Conservation (phyloP, 352 stramenopile genomes). For the Phytopythium aichiense region DNA sequence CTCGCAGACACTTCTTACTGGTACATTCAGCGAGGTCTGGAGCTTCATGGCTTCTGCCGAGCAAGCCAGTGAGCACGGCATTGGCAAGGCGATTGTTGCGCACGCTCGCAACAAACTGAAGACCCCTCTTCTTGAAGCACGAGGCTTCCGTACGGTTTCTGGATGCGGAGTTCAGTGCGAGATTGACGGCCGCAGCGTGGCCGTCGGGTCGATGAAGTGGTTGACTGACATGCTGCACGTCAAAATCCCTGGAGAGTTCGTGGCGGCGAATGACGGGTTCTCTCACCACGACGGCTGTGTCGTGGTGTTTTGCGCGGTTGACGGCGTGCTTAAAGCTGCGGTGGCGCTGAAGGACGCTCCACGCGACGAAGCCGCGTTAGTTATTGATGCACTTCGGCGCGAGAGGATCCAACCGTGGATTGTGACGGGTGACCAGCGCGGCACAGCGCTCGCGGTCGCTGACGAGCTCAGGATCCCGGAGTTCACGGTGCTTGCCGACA, state of each 20-base stretch:
- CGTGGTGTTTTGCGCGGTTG: constrained; percentile 53
- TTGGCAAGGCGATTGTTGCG: constrained; percentile 48
- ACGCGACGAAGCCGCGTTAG: constrained; percentile 44
- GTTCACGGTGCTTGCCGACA: constrained; percentile 55
- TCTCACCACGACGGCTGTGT: constrained; percentile 46
- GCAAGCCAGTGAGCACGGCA: constrained; percentile 58
- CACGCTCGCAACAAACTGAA: constrained; percentile 25
- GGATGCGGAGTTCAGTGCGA: constrained; percentile 54
- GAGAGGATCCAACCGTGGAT: constrained; percentile 69
- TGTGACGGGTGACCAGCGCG: constrained; percentile 68
- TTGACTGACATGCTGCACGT: constrained; percentile 49
- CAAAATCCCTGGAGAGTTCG: constrained; percentile 35
- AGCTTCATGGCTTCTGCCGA: constrained; percentile 45
- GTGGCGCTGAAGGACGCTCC: constrained; percentile 50
- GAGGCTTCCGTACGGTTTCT: constrained; percentile 45
- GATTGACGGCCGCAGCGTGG: constrained; percentile 28
- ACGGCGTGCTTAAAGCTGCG: constrained; percentile 44
- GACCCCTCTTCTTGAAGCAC: constrained; percentile 15
- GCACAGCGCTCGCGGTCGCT: constrained; percentile 53
- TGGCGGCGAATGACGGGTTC: constrained; percentile 37
- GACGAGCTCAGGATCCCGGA: constrained; percentile 43
- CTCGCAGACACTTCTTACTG: constrained; percentile 10
- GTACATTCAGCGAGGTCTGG: constrained; percentile 31
- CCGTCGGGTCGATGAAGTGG: constrained; percentile 68
- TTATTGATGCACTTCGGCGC: constrained; percentile 49